These are phyloP conservation scores for Meyerozyma guilliermondii DNA, from an alignment of 1,139 yeast genomes.

Conservation along the genomic window DNA sequence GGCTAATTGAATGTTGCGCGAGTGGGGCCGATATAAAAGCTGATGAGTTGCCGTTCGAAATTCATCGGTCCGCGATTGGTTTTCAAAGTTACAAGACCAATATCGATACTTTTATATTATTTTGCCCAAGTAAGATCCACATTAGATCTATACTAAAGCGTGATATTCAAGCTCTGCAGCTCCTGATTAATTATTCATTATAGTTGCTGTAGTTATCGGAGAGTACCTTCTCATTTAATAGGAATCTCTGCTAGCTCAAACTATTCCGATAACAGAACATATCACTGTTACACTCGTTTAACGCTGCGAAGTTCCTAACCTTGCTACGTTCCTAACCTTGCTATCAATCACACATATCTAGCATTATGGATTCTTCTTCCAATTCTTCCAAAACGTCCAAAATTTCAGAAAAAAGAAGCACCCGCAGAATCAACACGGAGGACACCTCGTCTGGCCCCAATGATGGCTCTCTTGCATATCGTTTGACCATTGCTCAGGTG, in stretches of 20 bases:
- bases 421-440: conserved; percentile 1
- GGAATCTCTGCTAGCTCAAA: not conserved
- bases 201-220: not conserved
- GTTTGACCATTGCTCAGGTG: conserved; percentile 11
- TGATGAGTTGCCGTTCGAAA: not conserved
- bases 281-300: no score
- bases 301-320: not conserved
- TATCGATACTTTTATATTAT: not conserved
- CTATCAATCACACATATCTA: not conserved
- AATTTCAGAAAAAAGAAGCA: not conserved
- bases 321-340: not conserved
- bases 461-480: conserved; percentile 9
- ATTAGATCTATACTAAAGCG: not conserved
- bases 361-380: not conserved
- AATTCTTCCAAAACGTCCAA: not conserved
- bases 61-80: not conserved
- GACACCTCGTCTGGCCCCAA: not conserved
- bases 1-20: not conserved
- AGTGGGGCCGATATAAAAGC: not conserved
- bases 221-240: not conserved
- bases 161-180: not conserved
- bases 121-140: not conserved
- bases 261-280: no score
- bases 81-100: not conserved
- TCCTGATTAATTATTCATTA: not conserved